Base-by-base conservation (phyloP, 2,329 filamentous ascomycete genomes). In the Coniosporium tulheliwenetii region DNA sequence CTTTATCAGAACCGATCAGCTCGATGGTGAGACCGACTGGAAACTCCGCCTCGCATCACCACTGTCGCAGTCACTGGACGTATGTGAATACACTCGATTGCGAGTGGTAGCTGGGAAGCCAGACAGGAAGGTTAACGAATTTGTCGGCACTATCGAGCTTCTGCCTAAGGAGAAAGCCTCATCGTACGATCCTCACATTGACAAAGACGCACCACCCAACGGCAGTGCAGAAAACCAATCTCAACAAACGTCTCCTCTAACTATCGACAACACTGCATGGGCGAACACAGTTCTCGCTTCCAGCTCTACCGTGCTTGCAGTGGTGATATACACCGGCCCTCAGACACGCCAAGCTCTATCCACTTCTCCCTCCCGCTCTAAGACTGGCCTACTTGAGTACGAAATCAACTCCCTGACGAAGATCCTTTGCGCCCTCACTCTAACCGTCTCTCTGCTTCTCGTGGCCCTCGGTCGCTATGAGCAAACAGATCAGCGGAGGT, bases 11-110 rank as follows among this genome's bases (percentile, higher is more conserved):
- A 98, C 93, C 2, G 91, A 98, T 59, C 91, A 98, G 56, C 71
- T 98, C 8, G 91, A 98, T 53, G 91, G 91, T 50, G 91, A 98
- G 63, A 98, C 91, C 0, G 91, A 98, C 55, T 98, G 91, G 93
- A 98, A 98, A 62, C 67, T 98, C 42, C 79, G 93, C 29, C 62
- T 96, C 31, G 86, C 91, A 1, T 91, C 86, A 10, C 77, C 84
- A 0, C 62, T 96, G 19, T 89, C 87, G 1, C 91, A 98, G 54
- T 73, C 67, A n/a, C 65, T 98, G 14, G 63, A 77, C 0, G 63
- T 79, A 1, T 73, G 75, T 37, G 84, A 94, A 48, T 78, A 94
- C 41, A 64, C 65, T 2, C 65, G 72, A 31, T 57, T 81, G 9
- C 68, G 66, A 36, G 75, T 98, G 38, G 83, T 80, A 2, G 91